Percentiles rank a stretch among this genome's conserved stretches.
phyloP scores from a whole-genome alignment of 1,139 yeast species.

The Candida sp. region DNA sequence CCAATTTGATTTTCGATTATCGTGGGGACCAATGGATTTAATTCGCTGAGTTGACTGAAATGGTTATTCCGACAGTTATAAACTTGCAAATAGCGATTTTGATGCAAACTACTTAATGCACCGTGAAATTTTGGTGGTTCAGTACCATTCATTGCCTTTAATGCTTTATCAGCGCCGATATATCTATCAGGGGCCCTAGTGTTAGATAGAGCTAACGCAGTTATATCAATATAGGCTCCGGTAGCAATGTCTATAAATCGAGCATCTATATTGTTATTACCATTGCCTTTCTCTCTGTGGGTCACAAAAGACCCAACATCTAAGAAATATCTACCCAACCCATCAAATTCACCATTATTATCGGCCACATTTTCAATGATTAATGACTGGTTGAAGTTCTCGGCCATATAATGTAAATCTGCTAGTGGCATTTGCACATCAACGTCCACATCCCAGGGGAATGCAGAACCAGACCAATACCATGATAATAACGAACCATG shows the following conservation, averaged over 20 bases:
- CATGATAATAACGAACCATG: slow-evolving; percentile 42
- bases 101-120: slow-evolving; percentile 14
- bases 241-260: slow-evolving; percentile 37
- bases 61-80: slow-evolving; percentile 48
- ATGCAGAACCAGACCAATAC: slow-evolving; percentile 36
- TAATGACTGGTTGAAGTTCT: slow-evolving; percentile 34
- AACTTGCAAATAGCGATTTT: slow-evolving; percentile 20
- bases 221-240: slow-evolving; percentile 37
- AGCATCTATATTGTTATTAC: slow-evolving; percentile 35
- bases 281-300: slow-evolving; percentile 28
- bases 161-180: slow-evolving; percentile 9
- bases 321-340: slow-evolving; percentile 30
- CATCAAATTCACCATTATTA: slow-evolving; percentile 18
- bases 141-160: slow-evolving; percentile 8
- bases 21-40: slow-evolving; percentile 26
- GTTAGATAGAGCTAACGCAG: slow-evolving; percentile 27
- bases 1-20: slow-evolving; percentile 32
- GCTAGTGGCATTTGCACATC: slow-evolving; percentile 36
- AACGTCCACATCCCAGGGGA: slow-evolving; percentile 38
- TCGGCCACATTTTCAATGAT: slow-evolving; percentile 24
- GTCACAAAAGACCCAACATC: slow-evolving; percentile 31
- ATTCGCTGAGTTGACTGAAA: slow-evolving; percentile 27
- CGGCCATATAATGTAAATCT: slow-evolving; percentile 26
- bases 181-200: slow-evolving; percentile 32
- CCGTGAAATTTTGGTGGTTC: slow-evolving; percentile 10